Base-by-base conservation (phyloP, 2,329 filamentous ascomycete genomes). In the Zymoseptoria crescenta region DNA sequence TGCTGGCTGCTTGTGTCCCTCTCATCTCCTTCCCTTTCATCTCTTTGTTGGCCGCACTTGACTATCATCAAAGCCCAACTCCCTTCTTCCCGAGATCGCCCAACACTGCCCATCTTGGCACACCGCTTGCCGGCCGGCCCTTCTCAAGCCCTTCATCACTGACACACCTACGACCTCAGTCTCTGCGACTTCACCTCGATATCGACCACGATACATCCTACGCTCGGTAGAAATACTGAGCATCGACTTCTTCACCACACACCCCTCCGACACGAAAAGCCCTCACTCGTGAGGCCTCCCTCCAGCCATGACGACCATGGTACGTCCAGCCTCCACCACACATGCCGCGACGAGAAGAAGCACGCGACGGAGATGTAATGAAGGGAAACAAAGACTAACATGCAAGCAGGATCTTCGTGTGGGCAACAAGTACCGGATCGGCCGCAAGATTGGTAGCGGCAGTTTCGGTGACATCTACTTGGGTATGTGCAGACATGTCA, bases 391-490 rank as follows among this genome's bases (percentile, higher is more conserved):
- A n/a, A 69, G 70, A 72, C 73, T 77, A 69, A 76, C 66, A 58
- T 16, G 52, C 24, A 57, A 49, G 56, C 71, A 97, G 93, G 94
- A 99, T 85, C 87, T 99, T 72, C 91, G 94, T 74, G 94, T 99
- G 79, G 94, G 94, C 78, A 97, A 97, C 78, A 97, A 99, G 75
- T 99, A 99, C 86, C 91, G 94, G 71, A 97, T 99, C 77, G 94
- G 94, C 76, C 91, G 94, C 72, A 99, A 99, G 84, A 99, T 99
- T 73, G 94, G 94, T 70, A 96, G 91, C 69, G 94, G 94, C 68
- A 92, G 87, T 73, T 99, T 99, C 76, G 94, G 94, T 80, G 94
- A 97, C 71, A 97, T 99, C 74, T 99, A 97, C 79, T 86, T 97
- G 57, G 84, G 84, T 87, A 76, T 67, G 81, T 69, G n/a, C 24